Percentiles rank a stretch among this genome's conserved stretches.
phyloP scores from a whole-genome alignment of 768 basidiomycete species.

The Hericium rajendrae region DNA sequence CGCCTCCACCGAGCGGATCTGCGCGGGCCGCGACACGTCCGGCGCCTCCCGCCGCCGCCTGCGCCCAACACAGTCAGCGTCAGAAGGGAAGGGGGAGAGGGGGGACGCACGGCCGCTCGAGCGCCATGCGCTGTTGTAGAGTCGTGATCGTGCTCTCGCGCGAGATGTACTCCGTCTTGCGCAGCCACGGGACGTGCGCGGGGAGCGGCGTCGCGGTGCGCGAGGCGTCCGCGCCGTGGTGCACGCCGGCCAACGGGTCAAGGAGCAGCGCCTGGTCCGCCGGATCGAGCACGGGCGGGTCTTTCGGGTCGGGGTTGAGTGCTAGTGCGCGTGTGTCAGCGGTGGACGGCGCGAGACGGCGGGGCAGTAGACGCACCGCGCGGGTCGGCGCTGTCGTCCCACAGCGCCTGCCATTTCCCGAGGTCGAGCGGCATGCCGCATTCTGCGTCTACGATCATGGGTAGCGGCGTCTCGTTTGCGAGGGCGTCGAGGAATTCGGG shows the following conservation, averaged over 20 bases:
- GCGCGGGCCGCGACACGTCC: conserved; percentile 67
- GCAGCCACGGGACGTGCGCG: conserved; percentile 78
- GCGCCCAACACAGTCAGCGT: background rate
- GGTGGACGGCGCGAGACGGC: too few relatives aligned
- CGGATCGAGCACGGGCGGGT: conserved; percentile 55
- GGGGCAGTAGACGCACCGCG: conserved; percentile 35
- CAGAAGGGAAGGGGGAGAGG: background rate
- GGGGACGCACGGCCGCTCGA: background rate
- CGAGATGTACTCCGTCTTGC: conserved; percentile 86
- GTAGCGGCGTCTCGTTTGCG: conserved; percentile 72
- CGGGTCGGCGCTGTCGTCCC: conserved; percentile 72
- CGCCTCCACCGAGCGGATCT: conserved; percentile 69
- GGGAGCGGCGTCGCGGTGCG: conserved; percentile 36
- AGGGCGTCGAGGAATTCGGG: conserved; percentile 79
- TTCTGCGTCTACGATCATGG: conserved; percentile 96
- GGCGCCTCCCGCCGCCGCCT: conserved; percentile 27
- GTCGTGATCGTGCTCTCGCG: conserved; percentile 35
- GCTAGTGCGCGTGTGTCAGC: too few relatives aligned
- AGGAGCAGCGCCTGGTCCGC: conserved; percentile 69
- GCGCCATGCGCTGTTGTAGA: conserved; percentile 26
- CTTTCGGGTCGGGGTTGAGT: conserved; percentile 58
- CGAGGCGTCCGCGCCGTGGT: conserved; percentile 26
- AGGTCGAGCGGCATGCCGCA: conserved; percentile 94
- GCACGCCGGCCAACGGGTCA: conserved; percentile 40
- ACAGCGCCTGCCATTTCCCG: conserved; percentile 71